These are phyloP conservation scores for Neopestalotiopsis sp. DNA, from an alignment of 2,329 filamentous ascomycete species.

Conservation along the genomic window DNA sequence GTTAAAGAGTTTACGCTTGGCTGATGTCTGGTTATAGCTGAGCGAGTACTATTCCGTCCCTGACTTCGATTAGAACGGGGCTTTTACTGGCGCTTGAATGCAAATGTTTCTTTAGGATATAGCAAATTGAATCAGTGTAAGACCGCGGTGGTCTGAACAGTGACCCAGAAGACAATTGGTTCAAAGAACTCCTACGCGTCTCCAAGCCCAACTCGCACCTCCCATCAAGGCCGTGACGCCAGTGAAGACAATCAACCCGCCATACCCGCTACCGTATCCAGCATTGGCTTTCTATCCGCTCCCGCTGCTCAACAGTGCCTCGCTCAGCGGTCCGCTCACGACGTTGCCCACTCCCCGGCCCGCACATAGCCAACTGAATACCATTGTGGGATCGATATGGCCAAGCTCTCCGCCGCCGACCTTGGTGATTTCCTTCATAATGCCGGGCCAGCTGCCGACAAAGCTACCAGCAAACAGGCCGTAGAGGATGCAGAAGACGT, in stretches of 20 bases:
- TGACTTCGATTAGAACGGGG: too few species aligned
- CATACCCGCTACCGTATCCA: conserved; percentile 57
- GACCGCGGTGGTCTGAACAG: too few species aligned
- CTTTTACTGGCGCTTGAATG: too few species aligned
- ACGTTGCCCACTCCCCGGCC: conserved; percentile 68
- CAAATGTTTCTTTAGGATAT: too few species aligned
- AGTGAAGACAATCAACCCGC: conserved; percentile 59
- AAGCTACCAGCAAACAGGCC: conserved; percentile 59
- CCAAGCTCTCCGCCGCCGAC: conserved; percentile 26
- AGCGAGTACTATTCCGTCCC: too few species aligned
- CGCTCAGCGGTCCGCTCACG: conserved; percentile 60
- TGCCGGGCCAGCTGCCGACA: conserved; percentile 26
- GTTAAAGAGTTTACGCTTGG: too few species aligned
- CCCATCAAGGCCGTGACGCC: conserved; percentile 56
- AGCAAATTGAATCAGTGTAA: too few species aligned
- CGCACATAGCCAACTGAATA: conserved; percentile 62
- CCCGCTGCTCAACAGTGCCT: conserved; percentile 49
- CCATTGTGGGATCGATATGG: conserved; percentile 53
- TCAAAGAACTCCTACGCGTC: conserved; percentile 32
- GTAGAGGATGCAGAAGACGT: conserved; percentile 56
- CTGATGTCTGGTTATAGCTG: too few species aligned
- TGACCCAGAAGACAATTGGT: too few species aligned
- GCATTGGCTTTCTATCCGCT: conserved; percentile 45
- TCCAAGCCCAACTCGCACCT: conserved; percentile 50
- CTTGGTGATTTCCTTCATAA: conserved; percentile 35